phyloP scores from a whole-genome alignment of 495 filamentous ascomycete species.

The Lepraria neglecta region DNA sequence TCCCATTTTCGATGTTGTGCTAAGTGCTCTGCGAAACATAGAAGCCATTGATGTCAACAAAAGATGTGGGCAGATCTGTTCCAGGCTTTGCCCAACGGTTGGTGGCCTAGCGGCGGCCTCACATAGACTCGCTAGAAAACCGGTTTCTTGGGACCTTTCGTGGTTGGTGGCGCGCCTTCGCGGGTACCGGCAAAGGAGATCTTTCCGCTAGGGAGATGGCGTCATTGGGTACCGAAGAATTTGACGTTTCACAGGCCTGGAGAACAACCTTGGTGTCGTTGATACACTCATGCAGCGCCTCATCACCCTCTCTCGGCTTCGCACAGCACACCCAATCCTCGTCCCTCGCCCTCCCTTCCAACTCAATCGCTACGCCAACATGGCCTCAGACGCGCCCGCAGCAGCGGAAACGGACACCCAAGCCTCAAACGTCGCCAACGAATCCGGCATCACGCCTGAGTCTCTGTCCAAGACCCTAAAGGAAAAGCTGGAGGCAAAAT shows the following conservation, averaged over 20 bases:
- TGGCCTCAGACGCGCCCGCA: conserved; percentile 19
- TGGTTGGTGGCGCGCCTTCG: no score
- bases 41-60: neutral
- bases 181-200: neutral
- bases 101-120: no score
- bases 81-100: no score
- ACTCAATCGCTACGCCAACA: conserved; percentile 6
- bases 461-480: conserved; percentile 62
- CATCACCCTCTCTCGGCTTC: conserved; percentile 34
- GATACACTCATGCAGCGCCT: conserved; percentile 10
- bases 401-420: conserved; percentile 35
- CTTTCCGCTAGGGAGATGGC: neutral
- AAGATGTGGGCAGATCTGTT: no score
- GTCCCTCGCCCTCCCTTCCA: neutral
- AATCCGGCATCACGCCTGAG: conserved; percentile 60
- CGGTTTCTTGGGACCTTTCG: no score
- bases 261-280: no score
- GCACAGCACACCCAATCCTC: conserved; percentile 18
- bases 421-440: conserved; percentile 47
- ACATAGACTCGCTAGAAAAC: no score
- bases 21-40: conserved; percentile 25
- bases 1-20: conserved; percentile 25
- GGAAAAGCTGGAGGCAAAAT: conserved; percentile 65
- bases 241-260: no score
- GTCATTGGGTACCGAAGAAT: neutral